phyloP scores from a whole-genome alignment of 495 filamentous ascomycete genomes.

The Lasiosphaeria miniovina region DNA sequence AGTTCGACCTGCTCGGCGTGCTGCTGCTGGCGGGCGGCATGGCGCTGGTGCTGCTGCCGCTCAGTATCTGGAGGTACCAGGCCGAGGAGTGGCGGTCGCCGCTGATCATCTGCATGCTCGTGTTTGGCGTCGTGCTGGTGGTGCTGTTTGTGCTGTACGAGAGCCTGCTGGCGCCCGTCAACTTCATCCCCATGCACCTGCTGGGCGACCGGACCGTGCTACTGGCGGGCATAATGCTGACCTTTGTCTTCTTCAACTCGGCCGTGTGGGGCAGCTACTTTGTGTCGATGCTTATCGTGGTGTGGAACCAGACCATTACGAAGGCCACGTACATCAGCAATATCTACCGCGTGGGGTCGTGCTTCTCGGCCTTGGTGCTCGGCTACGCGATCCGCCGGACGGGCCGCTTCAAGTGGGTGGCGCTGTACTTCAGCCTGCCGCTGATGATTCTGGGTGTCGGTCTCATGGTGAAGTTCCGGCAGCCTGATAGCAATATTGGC shows the following conservation, averaged over 20 bases:
- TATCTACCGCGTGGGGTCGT: slow-evolving; percentile 67
- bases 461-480: slow-evolving; percentile 69
- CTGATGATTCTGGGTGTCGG: slow-evolving; percentile 65
- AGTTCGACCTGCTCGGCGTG: slow-evolving; percentile 60
- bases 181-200: slow-evolving; percentile 58
- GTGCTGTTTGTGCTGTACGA: slow-evolving; percentile 60
- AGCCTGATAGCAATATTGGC: slow-evolving; percentile 47
- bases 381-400: slow-evolving; percentile 54
- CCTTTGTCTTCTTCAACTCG: slow-evolving; percentile 55
- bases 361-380: slow-evolving; percentile 55
- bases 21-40: slow-evolving; percentile 56
- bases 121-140: slow-evolving; percentile 55
- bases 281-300: slow-evolving; percentile 64
- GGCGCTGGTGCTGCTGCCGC: slow-evolving; percentile 61
- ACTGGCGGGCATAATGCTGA: slow-evolving; percentile 52
- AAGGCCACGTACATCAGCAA: slow-evolving; percentile 62
- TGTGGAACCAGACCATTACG: slow-evolving; percentile 54
- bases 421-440: slow-evolving; percentile 59
- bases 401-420: slow-evolving; percentile 59
- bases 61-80: slow-evolving; percentile 49
- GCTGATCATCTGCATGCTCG: slow-evolving; percentile 55
- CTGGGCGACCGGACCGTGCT: slow-evolving; percentile 60
- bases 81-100: slow-evolving; percentile 46
- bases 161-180: slow-evolving; percentile 47
- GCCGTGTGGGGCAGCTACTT: slow-evolving; percentile 65